Evolutionary conservation across 139 green algal species (phyloP), one percentile per base, ranked within the genome.

Genomic region (Chlamydomonas asymmetrica): DNA sequence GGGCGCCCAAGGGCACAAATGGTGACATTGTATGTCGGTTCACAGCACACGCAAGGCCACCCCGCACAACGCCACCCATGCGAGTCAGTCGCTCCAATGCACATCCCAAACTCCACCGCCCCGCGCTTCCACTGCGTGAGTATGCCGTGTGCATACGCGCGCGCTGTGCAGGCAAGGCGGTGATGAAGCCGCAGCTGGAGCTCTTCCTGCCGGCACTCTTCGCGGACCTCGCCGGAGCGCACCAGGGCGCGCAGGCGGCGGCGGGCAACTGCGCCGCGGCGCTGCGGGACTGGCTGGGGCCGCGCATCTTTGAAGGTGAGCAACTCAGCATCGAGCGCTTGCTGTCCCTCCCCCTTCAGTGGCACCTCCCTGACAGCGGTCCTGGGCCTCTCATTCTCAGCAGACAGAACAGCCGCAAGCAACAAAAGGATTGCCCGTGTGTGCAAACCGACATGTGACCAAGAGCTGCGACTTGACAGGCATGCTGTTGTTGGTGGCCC

Each of bases 101-200:
- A 41, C 31, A 31, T 31, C 4, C 5, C 9, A 29, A 48, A 22
- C 9, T 49, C 4, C 35, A 13, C 35, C 27, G 8, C 56, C 56
- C 56, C 20, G 3, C 56, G 35, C 32, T 5, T 41, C 32, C 32
- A 3, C 52, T n/a, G 41, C 37, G n/a, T n/a, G n/a, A n/a, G n/a
- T n/a, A n/a, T n/a, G n/a, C n/a, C 3, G 3, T 27, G 4, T 34
- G 57, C 29, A 9, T 65, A n/a, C 10, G 38, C 48, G 60, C 35
- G 6, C 31, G 37, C 31, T 3, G 20, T 25, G 27, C 76, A 83
- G 77, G 79, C 54, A 84, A 88, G 79, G 79, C 83, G 37, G 40
- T 38, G 29, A 91, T 97, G 82, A 97, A 97, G 85, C 69, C 67
- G 1, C 59, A 90, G 81, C 66, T 98, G 49, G 90, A 93, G 22